Evolutionary conservation across 768 basidiomycete species (phyloP).

Genomic region (Pholiota conissans): DNA sequence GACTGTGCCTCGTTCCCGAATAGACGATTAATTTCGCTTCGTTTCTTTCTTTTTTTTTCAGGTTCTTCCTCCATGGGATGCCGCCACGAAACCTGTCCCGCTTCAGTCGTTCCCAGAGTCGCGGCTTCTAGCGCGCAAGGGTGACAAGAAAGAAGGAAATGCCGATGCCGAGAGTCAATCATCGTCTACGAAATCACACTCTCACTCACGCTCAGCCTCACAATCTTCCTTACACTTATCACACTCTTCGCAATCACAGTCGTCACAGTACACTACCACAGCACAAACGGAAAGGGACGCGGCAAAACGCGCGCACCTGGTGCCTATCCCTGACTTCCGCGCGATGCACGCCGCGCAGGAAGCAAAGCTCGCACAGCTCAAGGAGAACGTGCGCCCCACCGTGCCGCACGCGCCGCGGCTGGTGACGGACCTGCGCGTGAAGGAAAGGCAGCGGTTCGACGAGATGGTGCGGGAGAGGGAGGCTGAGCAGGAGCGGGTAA

Average conservation of each 20-base stretch:
- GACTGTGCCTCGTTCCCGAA: conserved; percentile 1
- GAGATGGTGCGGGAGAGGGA: conserved; percentile 56
- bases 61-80: conserved; percentile 24
- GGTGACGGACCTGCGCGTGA: conserved; percentile 55
- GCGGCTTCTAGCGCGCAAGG: conserved; percentile 47
- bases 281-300: conserved; percentile 16
- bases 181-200: too few species aligned
- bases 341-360: conserved; percentile 52
- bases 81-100: conserved; percentile 47
- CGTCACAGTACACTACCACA: not conserved
- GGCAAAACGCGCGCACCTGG: too few species aligned
- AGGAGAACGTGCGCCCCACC: conserved; percentile 47
- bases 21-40: not conserved
- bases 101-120: conserved; percentile 52
- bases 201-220: too few species aligned
- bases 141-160: conserved; percentile 25
- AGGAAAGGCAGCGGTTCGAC: conserved; percentile 66
- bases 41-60: too few species aligned
- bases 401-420: conserved; percentile 49
- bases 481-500: conserved; percentile 44
- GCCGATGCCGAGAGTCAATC: conserved; percentile 1
- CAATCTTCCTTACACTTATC: too few species aligned
- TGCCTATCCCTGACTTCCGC: conserved; percentile 54
- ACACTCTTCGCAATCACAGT: conserved; percentile 5
- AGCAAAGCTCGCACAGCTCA: conserved; percentile 40